Conservation (phyloP, 1,284 basidiomycete species). For the Pyrrhoderma lamaoense region DNA sequence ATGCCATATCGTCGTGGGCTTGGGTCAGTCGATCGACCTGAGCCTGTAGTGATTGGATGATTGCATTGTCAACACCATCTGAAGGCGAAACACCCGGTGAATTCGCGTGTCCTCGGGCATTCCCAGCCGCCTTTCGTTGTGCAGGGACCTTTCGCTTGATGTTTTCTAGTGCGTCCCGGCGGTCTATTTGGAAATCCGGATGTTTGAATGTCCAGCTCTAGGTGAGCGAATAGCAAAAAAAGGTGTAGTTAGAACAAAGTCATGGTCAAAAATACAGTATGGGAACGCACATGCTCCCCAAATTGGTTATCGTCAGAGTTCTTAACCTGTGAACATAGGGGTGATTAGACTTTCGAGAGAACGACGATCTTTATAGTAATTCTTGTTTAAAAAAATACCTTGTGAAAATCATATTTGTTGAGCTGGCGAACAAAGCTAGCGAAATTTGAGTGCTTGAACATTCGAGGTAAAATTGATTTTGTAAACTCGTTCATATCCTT, state of each 20-base stretch:
- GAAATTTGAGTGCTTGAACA: conserved; percentile 98
- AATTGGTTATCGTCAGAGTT: conserved; percentile 74
- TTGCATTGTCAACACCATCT: conserved; percentile 23
- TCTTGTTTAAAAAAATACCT: conserved; percentile 41
- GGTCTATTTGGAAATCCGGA: conserved; percentile 86
- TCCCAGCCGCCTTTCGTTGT: conserved; percentile 42
- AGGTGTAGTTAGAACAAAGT: not conserved
- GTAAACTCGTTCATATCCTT: conserved; percentile 97
- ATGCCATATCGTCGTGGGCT: conserved; percentile 53
- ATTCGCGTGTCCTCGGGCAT: conserved; percentile 18
- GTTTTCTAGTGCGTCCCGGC: conserved; percentile 81
- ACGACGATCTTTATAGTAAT: not conserved
- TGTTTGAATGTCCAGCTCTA: conserved; percentile 96
- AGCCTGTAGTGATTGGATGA: conserved; percentile 37
- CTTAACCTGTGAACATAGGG: conserved; percentile 43
- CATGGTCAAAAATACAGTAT: not conserved
- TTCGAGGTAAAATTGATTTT: conserved; percentile 85
- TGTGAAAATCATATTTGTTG: conserved; percentile 99
- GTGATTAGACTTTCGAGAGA: not conserved
- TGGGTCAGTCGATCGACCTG: conserved; percentile 46
- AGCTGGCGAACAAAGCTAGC: conserved; percentile 90
- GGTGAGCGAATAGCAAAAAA: not conserved
- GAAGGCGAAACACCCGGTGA: conserved; percentile 22
- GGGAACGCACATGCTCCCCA: conserved; percentile 63
- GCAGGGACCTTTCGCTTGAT: conserved; percentile 90